Evolutionary conservation across 148 eudicot genomes (phyloP).

Genomic region (Rhododendron griersonianum): DNA sequence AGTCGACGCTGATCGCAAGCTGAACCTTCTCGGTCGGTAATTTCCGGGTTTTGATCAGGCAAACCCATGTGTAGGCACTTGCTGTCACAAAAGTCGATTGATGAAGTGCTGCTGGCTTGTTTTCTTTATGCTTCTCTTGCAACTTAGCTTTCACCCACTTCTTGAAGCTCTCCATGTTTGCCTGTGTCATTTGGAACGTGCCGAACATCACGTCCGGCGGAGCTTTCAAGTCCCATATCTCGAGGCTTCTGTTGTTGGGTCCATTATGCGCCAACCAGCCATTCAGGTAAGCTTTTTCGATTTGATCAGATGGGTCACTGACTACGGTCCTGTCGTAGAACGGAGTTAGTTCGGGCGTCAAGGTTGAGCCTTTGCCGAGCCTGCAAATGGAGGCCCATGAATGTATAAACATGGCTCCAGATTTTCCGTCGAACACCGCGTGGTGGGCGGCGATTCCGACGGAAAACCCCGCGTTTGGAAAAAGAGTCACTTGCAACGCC

Average conservation of each 20-base stretch:
- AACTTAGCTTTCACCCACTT: neutral
- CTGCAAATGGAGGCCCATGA: conserved; percentile 14
- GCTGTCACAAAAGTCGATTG: conserved; percentile 2
- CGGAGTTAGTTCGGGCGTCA: neutral
- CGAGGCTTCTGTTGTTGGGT: conserved; percentile 12
- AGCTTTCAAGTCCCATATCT: conserved; percentile 1
- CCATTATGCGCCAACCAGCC: neutral
- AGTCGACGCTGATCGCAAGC: neutral
- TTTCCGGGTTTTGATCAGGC: conserved; percentile 11
- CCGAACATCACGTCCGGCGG: neutral
- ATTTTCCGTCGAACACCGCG: conserved; percentile 9
- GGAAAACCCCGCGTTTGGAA: conserved; percentile 10
- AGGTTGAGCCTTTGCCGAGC: neutral
- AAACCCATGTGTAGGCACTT: conserved; percentile 13
- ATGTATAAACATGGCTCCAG: conserved; percentile 15
- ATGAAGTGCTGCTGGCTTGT: neutral
- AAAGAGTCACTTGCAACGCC: conserved; percentile 11
- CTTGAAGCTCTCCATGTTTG: conserved; percentile 6
- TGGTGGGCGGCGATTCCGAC: conserved; percentile 7
- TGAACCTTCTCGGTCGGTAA: neutral
- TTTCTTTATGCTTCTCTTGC: neutral
- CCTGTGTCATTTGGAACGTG: conserved; percentile 3
- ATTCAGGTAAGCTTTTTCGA: neutral
- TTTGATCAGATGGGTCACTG: neutral
- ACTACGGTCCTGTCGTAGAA: neutral